Conservation (phyloP, 164 flowering plant genomes). For the Stephania yunnanensis region DNA sequence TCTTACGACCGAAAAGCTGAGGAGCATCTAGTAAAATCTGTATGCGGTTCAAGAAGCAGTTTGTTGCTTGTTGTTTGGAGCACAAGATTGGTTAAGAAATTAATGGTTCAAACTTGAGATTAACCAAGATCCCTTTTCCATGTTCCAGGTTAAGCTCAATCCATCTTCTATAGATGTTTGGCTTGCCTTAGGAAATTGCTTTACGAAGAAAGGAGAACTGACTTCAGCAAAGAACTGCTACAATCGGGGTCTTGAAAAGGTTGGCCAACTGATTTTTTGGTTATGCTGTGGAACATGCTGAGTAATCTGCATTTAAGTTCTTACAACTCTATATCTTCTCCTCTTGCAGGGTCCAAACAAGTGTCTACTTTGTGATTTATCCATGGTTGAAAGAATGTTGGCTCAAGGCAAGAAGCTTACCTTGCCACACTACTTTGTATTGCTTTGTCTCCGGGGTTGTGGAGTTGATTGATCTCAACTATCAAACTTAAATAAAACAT, state of each 20-base stretch:
- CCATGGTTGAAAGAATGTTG: slow-evolving; percentile 89
- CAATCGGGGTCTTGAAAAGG: slow-evolving; percentile 72
- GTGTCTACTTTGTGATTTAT: slow-evolving; percentile 69
- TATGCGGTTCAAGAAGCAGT: slow-evolving; percentile 24
- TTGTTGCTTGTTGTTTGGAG: slow-evolving; percentile 7
- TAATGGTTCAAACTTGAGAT: slow-evolving; percentile 10
- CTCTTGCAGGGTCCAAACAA: slow-evolving; percentile 65
- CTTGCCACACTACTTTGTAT: background rate
- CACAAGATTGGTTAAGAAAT: background rate
- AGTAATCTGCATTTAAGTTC: background rate
- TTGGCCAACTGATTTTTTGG: slow-evolving; percentile 11
- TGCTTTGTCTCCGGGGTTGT: background rate
- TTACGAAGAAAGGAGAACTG: slow-evolving; percentile 94
- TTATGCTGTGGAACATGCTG: background rate
- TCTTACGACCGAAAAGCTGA: slow-evolving; percentile 85
- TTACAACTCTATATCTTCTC: background rate
- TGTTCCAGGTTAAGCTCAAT: slow-evolving; percentile 81
- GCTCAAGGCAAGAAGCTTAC: slow-evolving; percentile 61
- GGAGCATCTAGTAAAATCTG: slow-evolving; percentile 95
- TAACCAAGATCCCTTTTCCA: slow-evolving; percentile 9
- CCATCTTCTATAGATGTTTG: slow-evolving; percentile 95
- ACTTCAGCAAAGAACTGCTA: slow-evolving; percentile 69
- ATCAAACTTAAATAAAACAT: background rate
- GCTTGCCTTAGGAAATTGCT: slow-evolving; percentile 80
- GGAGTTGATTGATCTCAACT: background rate